These are phyloP conservation scores for Gremmenia infestans DNA, from an alignment of 2,329 filamentous ascomycete genomes.

Conservation along the genomic window DNA sequence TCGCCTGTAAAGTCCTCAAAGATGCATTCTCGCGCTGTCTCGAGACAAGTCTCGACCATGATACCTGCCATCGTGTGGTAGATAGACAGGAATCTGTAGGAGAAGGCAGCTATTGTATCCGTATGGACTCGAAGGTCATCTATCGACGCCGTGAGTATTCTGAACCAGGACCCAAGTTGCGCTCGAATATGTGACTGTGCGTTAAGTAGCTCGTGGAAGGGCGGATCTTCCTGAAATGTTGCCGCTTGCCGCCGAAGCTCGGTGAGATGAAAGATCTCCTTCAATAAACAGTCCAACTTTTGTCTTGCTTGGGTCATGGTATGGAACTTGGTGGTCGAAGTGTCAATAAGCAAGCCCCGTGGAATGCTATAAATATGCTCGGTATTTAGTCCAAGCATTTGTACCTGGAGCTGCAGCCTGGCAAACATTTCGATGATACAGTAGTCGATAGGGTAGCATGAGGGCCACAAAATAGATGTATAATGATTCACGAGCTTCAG, in stretches of 20 bases:
- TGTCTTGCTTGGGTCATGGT: conserved; percentile 23
- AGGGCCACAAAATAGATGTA: conserved; percentile 8
- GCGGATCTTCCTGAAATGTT: background rate
- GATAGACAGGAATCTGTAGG: conserved; percentile 32
- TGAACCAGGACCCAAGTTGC: conserved; percentile 8
- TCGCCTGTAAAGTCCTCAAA: conserved; percentile 34
- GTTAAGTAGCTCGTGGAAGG: background rate
- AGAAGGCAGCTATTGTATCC: background rate
- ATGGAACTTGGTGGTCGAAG: conserved; percentile 18
- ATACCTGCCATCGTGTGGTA: conserved; percentile 42
- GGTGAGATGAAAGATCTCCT: conserved; percentile 16
- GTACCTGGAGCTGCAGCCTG: conserved; percentile 28
- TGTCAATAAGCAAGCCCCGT: conserved; percentile 3
- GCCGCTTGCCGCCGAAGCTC: conserved; percentile 9
- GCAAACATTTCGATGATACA: conserved; percentile 41
- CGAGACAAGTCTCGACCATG: conserved; percentile 37
- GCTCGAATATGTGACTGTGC: conserved; percentile 4
- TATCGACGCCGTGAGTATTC: background rate
- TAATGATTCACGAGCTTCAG: conserved; percentile 14
- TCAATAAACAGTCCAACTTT: conserved; percentile 13
- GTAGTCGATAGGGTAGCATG: conserved; percentile 34
- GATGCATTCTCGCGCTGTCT: conserved; percentile 29
- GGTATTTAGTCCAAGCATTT: conserved; percentile 26
- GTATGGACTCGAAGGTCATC: background rate
- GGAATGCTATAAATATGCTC: conserved; percentile 11